These are phyloP conservation scores for Penicillium canescens DNA, from an alignment of 495 filamentous ascomycete genomes.

Conservation along the genomic window DNA sequence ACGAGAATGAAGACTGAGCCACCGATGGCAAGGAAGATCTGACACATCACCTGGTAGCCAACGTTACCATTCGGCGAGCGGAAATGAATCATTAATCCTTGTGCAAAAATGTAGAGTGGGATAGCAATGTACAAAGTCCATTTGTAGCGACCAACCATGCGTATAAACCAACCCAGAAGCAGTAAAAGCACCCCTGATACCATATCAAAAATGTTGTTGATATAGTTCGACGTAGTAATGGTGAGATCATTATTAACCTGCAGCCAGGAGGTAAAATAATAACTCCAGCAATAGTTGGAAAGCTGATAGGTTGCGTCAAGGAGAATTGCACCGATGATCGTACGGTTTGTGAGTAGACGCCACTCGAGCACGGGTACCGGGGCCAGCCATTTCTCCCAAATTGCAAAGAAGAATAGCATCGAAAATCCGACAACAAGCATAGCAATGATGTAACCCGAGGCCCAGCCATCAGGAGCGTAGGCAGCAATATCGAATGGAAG, in stretches of 20 bases:
- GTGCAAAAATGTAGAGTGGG: conserved; percentile 53
- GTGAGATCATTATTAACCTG: conserved; percentile 64
- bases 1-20: conserved; percentile 58
- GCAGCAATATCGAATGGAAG: conserved; percentile 51
- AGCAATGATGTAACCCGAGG: conserved; percentile 45
- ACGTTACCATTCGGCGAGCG: conserved; percentile 54
- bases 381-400: conserved; percentile 54
- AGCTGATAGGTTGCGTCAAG: conserved; percentile 53
- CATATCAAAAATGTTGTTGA: conserved; percentile 48
- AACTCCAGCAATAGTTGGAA: conserved; percentile 38
- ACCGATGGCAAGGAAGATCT: conserved; percentile 66
- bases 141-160: conserved; percentile 49
- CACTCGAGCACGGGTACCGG: conserved; percentile 53
- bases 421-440: conserved; percentile 54
- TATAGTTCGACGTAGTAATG: conserved; percentile 52
- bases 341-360: conserved; percentile 44
- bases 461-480: conserved; percentile 39
- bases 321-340: conserved; percentile 55
- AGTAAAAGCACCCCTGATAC: conserved; percentile 42
- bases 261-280: conserved; percentile 62
- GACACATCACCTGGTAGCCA: conserved; percentile 67
- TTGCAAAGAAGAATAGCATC: conserved; percentile 50
- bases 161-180: conserved; percentile 51
- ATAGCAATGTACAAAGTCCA: conserved; percentile 53
- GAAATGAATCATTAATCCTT: conserved; percentile 62